These are phyloP conservation scores for Cephalotrichum gorgonifer DNA, from an alignment of 2,329 filamentous ascomycete genomes.

Conservation along the genomic window DNA sequence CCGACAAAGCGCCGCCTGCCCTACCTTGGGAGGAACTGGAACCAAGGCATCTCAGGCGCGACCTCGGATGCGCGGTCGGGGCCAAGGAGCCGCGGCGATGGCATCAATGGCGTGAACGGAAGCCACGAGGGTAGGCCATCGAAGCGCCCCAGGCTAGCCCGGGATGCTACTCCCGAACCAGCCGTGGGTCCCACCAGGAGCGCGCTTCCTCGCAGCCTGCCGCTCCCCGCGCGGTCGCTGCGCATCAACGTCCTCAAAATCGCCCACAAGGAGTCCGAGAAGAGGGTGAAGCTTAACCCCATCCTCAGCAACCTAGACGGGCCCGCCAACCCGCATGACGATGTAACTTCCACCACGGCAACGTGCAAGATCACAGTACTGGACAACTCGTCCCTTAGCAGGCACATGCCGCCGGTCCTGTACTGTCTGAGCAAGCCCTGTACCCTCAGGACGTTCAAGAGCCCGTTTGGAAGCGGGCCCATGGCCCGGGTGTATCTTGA, in stretches of 20 bases:
- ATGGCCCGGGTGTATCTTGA: conserved; percentile 37
- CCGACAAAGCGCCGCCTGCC: conserved; percentile 38
- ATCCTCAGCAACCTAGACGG: conserved; percentile 14
- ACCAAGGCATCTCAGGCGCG: not conserved
- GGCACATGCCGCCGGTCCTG: conserved; percentile 20
- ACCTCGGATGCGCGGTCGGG: not conserved
- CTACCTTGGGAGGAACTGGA: conserved; percentile 46
- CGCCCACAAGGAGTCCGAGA: conserved; percentile 33
- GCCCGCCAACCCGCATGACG: conserved; percentile 10
- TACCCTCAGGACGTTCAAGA: conserved; percentile 38
- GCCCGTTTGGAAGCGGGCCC: conserved; percentile 31
- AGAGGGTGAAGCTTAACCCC: conserved; percentile 22
- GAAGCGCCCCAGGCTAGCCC: conserved; percentile 2
- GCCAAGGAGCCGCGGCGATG: not conserved
- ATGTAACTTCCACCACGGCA: conserved; percentile 21
- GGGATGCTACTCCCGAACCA: not conserved
- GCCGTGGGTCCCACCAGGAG: not conserved
- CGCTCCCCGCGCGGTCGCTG: conserved; percentile 18
- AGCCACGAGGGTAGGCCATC: not conserved
- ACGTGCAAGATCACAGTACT: conserved; percentile 26
- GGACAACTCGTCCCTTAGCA: conserved; percentile 20
- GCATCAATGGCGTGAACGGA: not conserved
- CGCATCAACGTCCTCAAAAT: conserved; percentile 44
- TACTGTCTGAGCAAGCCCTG: conserved; percentile 45
- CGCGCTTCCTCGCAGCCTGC: not conserved